Percentiles rank a stretch among this genome's conserved stretches.
Conservation (phyloP, 2,329 filamentous ascomycete species). For the Magnaporthiopsis incrustans region DNA sequence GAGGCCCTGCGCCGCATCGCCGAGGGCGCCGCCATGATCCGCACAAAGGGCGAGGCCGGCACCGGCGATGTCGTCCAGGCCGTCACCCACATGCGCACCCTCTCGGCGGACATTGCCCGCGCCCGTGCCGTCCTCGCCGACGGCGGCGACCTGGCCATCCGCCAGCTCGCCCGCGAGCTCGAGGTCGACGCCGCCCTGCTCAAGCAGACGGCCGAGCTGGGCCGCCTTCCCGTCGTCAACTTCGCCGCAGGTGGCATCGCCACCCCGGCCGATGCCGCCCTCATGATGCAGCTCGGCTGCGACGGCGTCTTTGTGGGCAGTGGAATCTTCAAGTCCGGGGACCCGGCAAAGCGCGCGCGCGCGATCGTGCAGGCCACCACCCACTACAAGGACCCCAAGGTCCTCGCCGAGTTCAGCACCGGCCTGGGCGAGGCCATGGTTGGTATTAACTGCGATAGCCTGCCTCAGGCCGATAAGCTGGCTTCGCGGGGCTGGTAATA, state of each 20-base stretch:
- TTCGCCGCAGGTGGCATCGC: slow-evolving; percentile 98
- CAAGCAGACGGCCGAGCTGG: slow-evolving; percentile 78
- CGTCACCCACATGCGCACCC: slow-evolving; percentile 89
- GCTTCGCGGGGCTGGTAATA: slow-evolving; percentile 78
- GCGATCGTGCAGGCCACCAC: slow-evolving; percentile 94
- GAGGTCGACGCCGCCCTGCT: slow-evolving; percentile 72
- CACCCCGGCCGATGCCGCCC: slow-evolving; percentile 91
- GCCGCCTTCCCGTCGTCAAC: slow-evolving; percentile 89
- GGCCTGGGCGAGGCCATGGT: slow-evolving; percentile 98
- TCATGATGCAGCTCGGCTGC: slow-evolving; percentile 98
- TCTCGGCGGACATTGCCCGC: slow-evolving; percentile 71
- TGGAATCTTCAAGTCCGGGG: slow-evolving; percentile 95
- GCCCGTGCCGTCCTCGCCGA: slow-evolving; percentile 66
- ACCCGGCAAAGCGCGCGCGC: slow-evolving; percentile 81
- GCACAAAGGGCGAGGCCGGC: slow-evolving; percentile 96
- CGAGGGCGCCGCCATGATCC: slow-evolving; percentile 97
- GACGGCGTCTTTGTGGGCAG: slow-evolving; percentile 96
- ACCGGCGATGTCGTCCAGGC: slow-evolving; percentile 97
- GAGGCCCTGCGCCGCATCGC: slow-evolving; percentile 86
- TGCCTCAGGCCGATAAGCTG: slow-evolving; percentile 75
- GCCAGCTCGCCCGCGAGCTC: slow-evolving; percentile 73
- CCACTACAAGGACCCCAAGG: slow-evolving; percentile 77
- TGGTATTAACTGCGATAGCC: slow-evolving; percentile 75
- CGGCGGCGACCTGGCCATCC: slow-evolving; percentile 44
- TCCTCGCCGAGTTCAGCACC: slow-evolving; percentile 78